A percentile compares a stretch with the other conserved stretches of the same genome.
Evolutionary conservation across 192 early-diverging fungal species (phyloP).

Genomic region (Coemansia sp.): DNA sequence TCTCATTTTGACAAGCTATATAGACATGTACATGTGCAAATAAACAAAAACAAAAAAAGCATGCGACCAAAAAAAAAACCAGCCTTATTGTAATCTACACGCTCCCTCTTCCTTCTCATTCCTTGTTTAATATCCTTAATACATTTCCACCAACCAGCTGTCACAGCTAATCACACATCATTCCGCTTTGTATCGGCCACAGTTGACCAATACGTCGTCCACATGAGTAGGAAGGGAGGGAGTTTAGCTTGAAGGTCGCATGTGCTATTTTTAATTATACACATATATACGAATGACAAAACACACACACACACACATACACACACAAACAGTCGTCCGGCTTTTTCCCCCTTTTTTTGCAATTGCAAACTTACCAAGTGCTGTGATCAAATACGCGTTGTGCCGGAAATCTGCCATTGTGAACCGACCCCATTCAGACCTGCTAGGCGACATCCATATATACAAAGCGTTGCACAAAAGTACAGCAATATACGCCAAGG

Average conservation of each 20-base stretch:
- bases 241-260: neutral
- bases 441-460: conserved; percentile 37
- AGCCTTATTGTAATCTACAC: too few relatives aligned
- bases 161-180: too few relatives aligned
- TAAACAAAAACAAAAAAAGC: too few relatives aligned
- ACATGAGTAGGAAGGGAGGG: neutral
- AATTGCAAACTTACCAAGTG: conserved; percentile 29
- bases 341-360: neutral
- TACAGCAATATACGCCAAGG: conserved; percentile 62
- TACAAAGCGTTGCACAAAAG: conserved; percentile 61
- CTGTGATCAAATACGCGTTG: conserved; percentile 31
- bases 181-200: too few relatives aligned
- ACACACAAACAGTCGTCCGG: too few relatives aligned
- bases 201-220: neutral
- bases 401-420: conserved; percentile 26
- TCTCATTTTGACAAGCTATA: too few relatives aligned
- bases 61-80: too few relatives aligned
- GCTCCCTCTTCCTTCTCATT: too few relatives aligned
- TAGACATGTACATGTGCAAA: too few relatives aligned
- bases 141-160: too few relatives aligned
- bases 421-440: conserved; percentile 40
- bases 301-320: neutral
- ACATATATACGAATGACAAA: neutral
- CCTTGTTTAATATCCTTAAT: too few relatives aligned
- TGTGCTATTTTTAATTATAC: neutral